A percentile compares a stretch with the other conserved stretches of the same genome.
Conservation (phyloP, 441 rosid species). For the Erodium moschatum region DNA sequence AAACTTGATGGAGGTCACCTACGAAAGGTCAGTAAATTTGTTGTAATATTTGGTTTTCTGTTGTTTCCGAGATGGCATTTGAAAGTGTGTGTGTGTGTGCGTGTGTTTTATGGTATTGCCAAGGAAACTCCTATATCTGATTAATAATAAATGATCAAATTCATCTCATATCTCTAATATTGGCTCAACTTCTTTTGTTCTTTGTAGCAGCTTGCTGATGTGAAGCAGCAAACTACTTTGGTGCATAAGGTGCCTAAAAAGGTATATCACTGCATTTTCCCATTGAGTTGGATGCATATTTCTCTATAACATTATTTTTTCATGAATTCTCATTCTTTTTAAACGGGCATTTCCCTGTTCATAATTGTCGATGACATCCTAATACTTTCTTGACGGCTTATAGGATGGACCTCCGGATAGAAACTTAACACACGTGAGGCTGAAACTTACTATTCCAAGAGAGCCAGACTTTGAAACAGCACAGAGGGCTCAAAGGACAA, state of each 20-base stretch:
- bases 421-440: slow-evolving; percentile 29
- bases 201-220: slow-evolving; percentile 51
- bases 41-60: slow-evolving; percentile 8
- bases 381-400: no score
- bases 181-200: slow-evolving; percentile 4
- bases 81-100: background rate
- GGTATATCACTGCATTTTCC: slow-evolving; percentile 36
- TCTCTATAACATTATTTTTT: background rate
- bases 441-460: slow-evolving; percentile 73
- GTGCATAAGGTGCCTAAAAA: slow-evolving; percentile 69
- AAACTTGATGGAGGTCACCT: slow-evolving; percentile 83
- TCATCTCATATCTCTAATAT: background rate
- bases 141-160: background rate
- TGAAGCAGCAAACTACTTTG: slow-evolving; percentile 55
- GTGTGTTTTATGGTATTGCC: background rate
- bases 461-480: slow-evolving; percentile 89
- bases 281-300: background rate
- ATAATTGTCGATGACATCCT: background rate
- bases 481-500: slow-evolving; percentile 62
- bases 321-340: background rate
- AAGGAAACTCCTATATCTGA: slow-evolving; percentile 1
- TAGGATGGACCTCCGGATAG: slow-evolving; percentile 34
- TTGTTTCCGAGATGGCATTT: slow-evolving; percentile 17
- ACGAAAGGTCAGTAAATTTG: slow-evolving; percentile 41
- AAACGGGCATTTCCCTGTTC: slow-evolving; percentile 4